phyloP scores from a whole-genome alignment of 345 rosid species.

The Atalantia buxifolia region DNA sequence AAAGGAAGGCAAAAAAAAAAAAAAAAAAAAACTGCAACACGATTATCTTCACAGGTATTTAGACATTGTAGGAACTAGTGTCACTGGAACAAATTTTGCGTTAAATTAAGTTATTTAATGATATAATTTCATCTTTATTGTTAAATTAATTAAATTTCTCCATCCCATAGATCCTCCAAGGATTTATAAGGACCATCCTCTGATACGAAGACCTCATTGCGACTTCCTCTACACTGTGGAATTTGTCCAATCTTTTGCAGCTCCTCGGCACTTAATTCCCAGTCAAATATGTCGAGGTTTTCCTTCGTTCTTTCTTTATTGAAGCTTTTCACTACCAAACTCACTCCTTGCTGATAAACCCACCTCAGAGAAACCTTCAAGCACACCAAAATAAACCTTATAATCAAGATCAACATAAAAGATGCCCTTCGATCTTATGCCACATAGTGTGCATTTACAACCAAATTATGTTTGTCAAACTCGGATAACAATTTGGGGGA shows the following conservation, averaged over 20 bases:
- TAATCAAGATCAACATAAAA: too few species aligned
- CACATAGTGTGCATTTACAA: too few species aligned
- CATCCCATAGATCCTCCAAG: constrained; percentile 32
- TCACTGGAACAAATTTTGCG: too few species aligned
- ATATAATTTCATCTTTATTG: background rate
- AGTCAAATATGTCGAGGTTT: constrained; percentile 26
- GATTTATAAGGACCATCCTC: constrained; percentile 26
- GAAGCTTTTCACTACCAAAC: constrained; percentile 30
- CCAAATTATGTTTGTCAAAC: too few species aligned
- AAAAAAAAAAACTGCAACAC: too few species aligned
- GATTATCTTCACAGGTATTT: too few species aligned
- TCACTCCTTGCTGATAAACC: constrained; percentile 34
- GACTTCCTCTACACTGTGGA: constrained; percentile 17
- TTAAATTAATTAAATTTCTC: constrained; percentile 8
- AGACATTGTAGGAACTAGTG: too few species aligned
- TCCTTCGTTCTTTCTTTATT: constrained; percentile 28
- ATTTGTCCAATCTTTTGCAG: constrained; percentile 17
- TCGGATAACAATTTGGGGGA: too few species aligned
- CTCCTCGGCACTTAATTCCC: constrained; percentile 22
- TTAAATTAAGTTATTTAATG: too few species aligned
- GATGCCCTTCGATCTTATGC: too few species aligned
- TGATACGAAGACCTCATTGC: background rate
- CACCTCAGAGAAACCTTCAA: constrained; percentile 32
- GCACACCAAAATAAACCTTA: background rate
- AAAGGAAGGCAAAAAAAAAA: too few species aligned